Base-by-base conservation (phyloP, 129 eudicot genomes). In the Cynara cardunculus region DNA sequence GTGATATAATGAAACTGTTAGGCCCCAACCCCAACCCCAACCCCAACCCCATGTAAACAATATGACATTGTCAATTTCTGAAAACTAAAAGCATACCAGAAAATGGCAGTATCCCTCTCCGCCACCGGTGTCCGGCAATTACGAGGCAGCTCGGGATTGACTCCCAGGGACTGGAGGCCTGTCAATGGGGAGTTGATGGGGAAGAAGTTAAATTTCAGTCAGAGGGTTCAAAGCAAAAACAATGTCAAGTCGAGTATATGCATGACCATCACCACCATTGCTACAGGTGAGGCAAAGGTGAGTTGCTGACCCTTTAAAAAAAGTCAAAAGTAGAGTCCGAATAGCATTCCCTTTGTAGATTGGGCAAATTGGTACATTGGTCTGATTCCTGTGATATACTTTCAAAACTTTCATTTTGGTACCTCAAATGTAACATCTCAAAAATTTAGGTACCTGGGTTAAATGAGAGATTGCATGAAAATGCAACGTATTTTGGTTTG, bases 281-380 rank as follows among this genome's bases (percentile, higher is more conserved):
- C 90, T 83, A 84, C 96, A 81, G 85, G 94, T 75, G 94, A 92
- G 90, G 77, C 87, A 34, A 94, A 94, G 98, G 98, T 94, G 87
- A 84, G 91, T 74, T 73, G 32, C 49, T 64, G 18, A 37, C 34
- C 11, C 71, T 14, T 3, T 10, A 27, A 28, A 27, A 21, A 27
- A 28, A 13, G 22, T 67, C 19, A 37, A 77, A 76, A 71, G 44
- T 31, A 22, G 35, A 56, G 70, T 65, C 77, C 34, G 35, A 44
- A 1, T 22, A 61, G 13, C 25, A 25, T 66, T 30, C 3, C 31
- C 28, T 16, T 31, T n/a, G n/a, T n/a, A 28, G 35, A 31, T 68
- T 25, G n/a, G 2, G 73, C 31, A 25, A 32, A 69, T 12, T 26
- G 59, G 7, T 56, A 56, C 64, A 18, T 18, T 56, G 24, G n/a